These are phyloP conservation scores for Heterobasidion irregulare DNA, from an alignment of 1,284 basidiomycete species.

Conservation along the genomic window DNA sequence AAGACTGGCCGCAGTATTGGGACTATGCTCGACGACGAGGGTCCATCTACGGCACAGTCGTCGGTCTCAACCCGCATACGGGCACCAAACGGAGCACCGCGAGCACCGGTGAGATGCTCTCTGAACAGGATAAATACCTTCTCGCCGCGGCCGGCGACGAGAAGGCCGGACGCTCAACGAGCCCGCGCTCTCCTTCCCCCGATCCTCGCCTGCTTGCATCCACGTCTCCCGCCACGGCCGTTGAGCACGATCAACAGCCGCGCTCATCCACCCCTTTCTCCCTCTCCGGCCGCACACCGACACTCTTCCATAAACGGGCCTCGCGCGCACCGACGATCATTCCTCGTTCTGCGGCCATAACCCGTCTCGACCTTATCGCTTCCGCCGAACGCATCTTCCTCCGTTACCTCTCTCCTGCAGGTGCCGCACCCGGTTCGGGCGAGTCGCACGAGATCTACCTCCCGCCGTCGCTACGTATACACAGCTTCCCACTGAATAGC, in stretches of 20 bases:
- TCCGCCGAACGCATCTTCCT: slow-evolving; percentile 95
- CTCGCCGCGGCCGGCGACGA: slow-evolving; percentile 31
- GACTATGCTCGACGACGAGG: slow-evolving; percentile 82
- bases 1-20: slow-evolving; percentile 98
- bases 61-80: slow-evolving; percentile 54
- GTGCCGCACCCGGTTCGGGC: slow-evolving; percentile 29
- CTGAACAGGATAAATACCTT: slow-evolving; percentile 57
- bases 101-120: slow-evolving; percentile 60
- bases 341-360: slow-evolving; percentile 85
- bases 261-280: slow-evolving; percentile 77
- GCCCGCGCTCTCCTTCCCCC: slow-evolving; percentile 43
- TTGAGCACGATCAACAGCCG: slow-evolving; percentile 31
- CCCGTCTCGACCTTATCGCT: slow-evolving; percentile 30
- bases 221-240: slow-evolving; percentile 35
- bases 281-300: slow-evolving; percentile 60
- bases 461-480: slow-evolving; percentile 77
- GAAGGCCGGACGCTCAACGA: slow-evolving; percentile 27
- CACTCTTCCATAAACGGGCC: slow-evolving; percentile 64
- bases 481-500: slow-evolving; percentile 67
- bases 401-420: slow-evolving; percentile 68
- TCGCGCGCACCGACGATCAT: slow-evolving; percentile 84
- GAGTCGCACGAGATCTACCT: slow-evolving; percentile 93
- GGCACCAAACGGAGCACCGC: slow-evolving; percentile 67
- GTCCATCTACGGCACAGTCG: slow-evolving; percentile 85
- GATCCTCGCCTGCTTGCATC: slow-evolving; percentile 23